Evolutionary conservation across 148 eudicot genomes (phyloP).

Genomic region (Camellia granthamiana): DNA sequence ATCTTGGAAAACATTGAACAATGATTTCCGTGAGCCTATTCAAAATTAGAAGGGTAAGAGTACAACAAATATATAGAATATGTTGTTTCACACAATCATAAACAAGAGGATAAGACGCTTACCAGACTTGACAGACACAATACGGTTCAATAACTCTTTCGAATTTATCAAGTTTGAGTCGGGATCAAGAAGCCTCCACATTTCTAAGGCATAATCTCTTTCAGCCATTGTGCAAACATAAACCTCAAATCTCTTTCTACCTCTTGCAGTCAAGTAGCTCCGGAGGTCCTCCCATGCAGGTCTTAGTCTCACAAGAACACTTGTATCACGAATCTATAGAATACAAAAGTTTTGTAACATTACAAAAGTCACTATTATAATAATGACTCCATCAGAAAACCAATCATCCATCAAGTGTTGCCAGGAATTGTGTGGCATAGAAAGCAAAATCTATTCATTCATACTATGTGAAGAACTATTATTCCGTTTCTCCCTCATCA

Average conservation of each 20-base stretch:
- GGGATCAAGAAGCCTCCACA: constrained; percentile 99
- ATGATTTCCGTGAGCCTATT: constrained; percentile 77
- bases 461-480: background rate
- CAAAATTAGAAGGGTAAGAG: constrained; percentile 7
- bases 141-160: constrained; percentile 74
- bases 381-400: background rate
- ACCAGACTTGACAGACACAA: constrained; percentile 96
- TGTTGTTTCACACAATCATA: background rate
- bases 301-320: constrained; percentile 97
- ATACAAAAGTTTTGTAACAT: background rate
- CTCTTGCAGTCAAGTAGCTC: constrained; percentile 92
- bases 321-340: constrained; percentile 90
- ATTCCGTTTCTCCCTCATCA: background rate
- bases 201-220: constrained; percentile 99
- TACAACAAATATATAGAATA: background rate
- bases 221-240: constrained; percentile 99
- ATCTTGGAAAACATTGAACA: constrained; percentile 86
- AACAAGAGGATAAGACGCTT: constrained; percentile 20
- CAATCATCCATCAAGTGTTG: constrained; percentile 4
- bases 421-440: background rate
- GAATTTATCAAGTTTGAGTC: constrained; percentile 80
- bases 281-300: constrained; percentile 99
- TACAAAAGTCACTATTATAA: background rate
- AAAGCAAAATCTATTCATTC: constrained; percentile 9
- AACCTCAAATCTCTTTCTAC: constrained; percentile 97